These are phyloP conservation scores for Chaetomiaceae sp. DNA, from an alignment of 2,329 filamentous ascomycete genomes.

Conservation along the genomic window DNA sequence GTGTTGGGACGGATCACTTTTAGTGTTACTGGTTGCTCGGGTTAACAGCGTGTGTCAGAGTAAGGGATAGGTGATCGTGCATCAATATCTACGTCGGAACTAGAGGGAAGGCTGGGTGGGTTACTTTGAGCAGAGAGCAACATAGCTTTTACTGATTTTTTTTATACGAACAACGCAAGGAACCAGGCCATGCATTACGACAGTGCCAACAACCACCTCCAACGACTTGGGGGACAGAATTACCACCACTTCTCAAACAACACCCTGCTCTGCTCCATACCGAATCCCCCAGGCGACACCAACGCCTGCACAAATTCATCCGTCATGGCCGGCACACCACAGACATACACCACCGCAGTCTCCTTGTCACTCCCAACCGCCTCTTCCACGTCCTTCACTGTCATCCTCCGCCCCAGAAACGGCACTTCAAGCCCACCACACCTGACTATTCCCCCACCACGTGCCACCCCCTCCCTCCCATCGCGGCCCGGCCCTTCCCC, in stretches of 20 bases:
- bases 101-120: not conserved
- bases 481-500: conserved; percentile 21
- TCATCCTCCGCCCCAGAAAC: conserved; percentile 40
- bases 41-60: not conserved
- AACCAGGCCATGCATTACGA: no score
- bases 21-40: not conserved
- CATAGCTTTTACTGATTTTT: no score
- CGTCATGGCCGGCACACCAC: conserved; percentile 65
- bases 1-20: no score
- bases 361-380: conserved; percentile 37
- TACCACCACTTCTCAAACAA: conserved; percentile 40
- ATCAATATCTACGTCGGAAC: not conserved
- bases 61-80: not conserved
- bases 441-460: conserved; percentile 16
- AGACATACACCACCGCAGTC: conserved; percentile 58
- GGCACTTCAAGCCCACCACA: conserved; percentile 27
- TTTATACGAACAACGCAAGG: no score
- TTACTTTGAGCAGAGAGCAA: no score
- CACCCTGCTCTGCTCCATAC: conserved; percentile 29
- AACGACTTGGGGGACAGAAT: not conserved
- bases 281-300: conserved; percentile 29
- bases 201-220: not conserved
- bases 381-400: conserved; percentile 37
- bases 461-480: conserved; percentile 6
- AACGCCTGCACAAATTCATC: conserved; percentile 56